Base-by-base conservation (phyloP, 164 flowering plant genomes). In the Nymphaea thermarum region DNA sequence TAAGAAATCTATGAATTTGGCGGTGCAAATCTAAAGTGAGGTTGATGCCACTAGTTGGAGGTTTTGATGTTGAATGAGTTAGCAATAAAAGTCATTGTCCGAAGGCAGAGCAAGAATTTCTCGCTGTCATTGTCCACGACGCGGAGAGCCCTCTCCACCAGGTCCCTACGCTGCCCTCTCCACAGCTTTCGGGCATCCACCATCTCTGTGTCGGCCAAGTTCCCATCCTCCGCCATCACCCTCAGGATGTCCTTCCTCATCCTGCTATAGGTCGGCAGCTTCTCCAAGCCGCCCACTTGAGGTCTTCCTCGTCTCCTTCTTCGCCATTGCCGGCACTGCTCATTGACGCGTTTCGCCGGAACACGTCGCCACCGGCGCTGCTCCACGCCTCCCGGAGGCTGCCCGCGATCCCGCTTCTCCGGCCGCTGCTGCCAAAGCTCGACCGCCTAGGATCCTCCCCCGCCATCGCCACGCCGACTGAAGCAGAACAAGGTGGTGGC, bases 201-300 rank as follows among this genome's bases (percentile, higher is more conserved):
- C 43, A 18, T 45, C 43, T 47, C 12, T 25, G 36, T 25, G 55
- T 47, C 11, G 12, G 12, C 12, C 55, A 47, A 7, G 42, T 41
- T 76, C 3, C 87, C 89, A 60, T 79, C 65, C 6, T 79, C 84
- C 69, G 76, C 42, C 1, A 76, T 83, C 59, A 80, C 77, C 67
- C 62, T 77, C 63, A 85, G 60, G 25, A 84, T 71, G 41, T 84
- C 83, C 18, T 70, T 80, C 65, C 80, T 73, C 72, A 87, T 3
- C 43, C 90, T 72, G 44, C 82, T 84, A 63, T 78, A 85, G 2
- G 94, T 86, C 2, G 94, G 94, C 3, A 86, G 85, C 76, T 81
- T 78, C 76, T 86, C 94, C 5, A 88, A 8, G 94, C 91, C 6
- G 91, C 91, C 89, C 91, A 86, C 65, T 64, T 78, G 43, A 88